Evolutionary conservation across 2,329 filamentous ascomycete genomes (phyloP).

Genomic region (Fusarium mangiferae): DNA sequence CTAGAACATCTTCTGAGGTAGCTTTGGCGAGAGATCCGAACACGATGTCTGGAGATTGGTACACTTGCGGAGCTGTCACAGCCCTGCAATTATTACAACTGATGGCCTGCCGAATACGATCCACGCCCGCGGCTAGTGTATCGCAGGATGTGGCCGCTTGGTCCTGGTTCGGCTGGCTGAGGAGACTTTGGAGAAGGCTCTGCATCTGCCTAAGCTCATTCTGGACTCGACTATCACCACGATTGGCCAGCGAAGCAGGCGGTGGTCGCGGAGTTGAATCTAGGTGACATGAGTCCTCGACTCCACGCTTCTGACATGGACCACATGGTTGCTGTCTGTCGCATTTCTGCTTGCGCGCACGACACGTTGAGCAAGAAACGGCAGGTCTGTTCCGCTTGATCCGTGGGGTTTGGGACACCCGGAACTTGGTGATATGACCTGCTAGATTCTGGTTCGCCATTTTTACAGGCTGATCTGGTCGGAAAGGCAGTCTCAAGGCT

Average conservation of each 20-base stretch:
- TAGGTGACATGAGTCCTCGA: not conserved
- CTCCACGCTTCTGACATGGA: not conserved
- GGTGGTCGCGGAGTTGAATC: not conserved
- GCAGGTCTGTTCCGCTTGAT: slow-evolving; percentile 4
- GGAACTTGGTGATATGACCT: not conserved
- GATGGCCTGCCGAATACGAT: not conserved
- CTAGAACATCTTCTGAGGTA: not conserved
- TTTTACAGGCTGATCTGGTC: accelerated
- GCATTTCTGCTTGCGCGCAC: slow-evolving; percentile 14
- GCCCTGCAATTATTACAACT: accelerated
- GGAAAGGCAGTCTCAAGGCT: accelerated
- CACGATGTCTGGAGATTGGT: not conserved
- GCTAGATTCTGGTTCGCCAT: not conserved
- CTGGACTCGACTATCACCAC: not conserved
- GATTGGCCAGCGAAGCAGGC: not conserved
- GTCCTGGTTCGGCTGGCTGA: not conserved
- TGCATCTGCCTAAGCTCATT: slow-evolving; percentile 24
- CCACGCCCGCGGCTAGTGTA: not conserved
- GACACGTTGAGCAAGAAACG: slow-evolving; percentile 11
- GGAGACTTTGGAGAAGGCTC: not conserved
- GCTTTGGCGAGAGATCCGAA: not conserved
- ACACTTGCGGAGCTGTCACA: not conserved
- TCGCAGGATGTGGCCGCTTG: not conserved
- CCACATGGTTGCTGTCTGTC: slow-evolving; percentile 19
- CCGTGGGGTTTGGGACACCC: not conserved